These are phyloP conservation scores for Xylariaceae sp. DNA, from an alignment of 2,329 filamentous ascomycete species.

Conservation along the genomic window DNA sequence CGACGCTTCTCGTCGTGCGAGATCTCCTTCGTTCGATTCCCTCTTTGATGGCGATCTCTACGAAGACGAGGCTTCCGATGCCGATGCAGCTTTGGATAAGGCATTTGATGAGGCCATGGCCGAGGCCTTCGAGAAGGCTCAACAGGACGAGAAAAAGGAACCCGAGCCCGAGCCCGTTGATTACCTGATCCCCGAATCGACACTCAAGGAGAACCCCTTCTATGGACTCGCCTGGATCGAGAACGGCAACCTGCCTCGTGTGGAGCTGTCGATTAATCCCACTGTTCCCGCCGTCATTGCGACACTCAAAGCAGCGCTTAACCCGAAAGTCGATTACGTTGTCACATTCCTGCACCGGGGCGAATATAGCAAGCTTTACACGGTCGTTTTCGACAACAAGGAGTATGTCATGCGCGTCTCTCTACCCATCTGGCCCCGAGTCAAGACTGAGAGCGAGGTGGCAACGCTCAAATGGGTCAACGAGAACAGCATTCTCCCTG, in stretches of 20 bases:
- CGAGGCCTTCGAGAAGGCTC: not conserved
- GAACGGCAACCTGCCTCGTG: slow-evolving; percentile 1
- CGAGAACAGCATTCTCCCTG: slow-evolving; percentile 22
- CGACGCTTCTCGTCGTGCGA: too few relatives aligned
- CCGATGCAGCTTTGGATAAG: too few relatives aligned
- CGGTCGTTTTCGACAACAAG: slow-evolving; percentile 15
- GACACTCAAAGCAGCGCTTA: slow-evolving; percentile 18
- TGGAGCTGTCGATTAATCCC: slow-evolving; percentile 22
- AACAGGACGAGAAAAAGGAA: not conserved
- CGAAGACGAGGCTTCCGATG: not conserved
- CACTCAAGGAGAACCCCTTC: slow-evolving; percentile 2
- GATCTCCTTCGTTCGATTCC: slow-evolving; percentile 8
- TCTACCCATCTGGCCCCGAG: slow-evolving; percentile 21
- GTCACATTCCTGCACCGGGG: slow-evolving; percentile 23
- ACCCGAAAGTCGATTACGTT: slow-evolving; percentile 12
- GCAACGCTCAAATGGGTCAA: slow-evolving; percentile 26
- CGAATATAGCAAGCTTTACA: slow-evolving; percentile 22
- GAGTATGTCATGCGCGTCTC: slow-evolving; percentile 33
- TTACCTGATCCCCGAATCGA: not conserved
- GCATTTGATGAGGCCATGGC: not conserved
- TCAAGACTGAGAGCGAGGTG: slow-evolving; percentile 30
- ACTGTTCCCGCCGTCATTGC: slow-evolving; percentile 19
- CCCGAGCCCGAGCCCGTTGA: not conserved
- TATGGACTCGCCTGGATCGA: slow-evolving; percentile 18
- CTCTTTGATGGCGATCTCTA: slow-evolving; percentile 3